Base-by-base conservation (phyloP, 805 yeast species). In the Starmera quercuum region DNA sequence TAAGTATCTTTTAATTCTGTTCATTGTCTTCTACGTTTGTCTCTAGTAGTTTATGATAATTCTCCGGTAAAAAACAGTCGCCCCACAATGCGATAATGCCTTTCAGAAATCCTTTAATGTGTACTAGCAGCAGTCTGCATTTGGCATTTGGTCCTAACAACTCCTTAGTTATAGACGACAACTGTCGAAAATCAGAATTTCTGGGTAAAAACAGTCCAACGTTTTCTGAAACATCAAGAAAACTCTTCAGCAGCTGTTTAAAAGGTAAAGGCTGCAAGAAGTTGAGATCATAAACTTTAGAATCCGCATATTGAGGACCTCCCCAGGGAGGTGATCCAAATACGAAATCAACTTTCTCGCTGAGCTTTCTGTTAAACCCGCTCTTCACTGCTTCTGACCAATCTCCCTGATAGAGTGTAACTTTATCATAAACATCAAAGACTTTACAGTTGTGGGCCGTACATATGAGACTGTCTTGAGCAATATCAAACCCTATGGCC, bases 281-380 rank as follows among this genome's bases (percentile, higher is more conserved):
- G 8, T 52, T 38, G 16, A 79, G 52, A 42, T 78, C 77, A 53
- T 69, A 79, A 3, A 44, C 40, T 0, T 53, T 51, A 4, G 16
- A 5, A n/a, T 55, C 42, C 31, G 59, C 56, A 53, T 83, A 84
- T 2, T 56, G 51, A 0, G 85, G 82, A 0, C 95, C 95, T 22
- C 92, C 94, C 95, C 94, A 84, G 1, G 94, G 94, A 1, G 94
- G 94, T 2, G 90, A 80, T n/a, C 75, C 68, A 57, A 81, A 83
- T 8, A 75, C 64, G 32, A 78, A 62, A 43, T 75, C 82, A 25
- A 72, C 66, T 14, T 41, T 32, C 1, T 33, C 31, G 5, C 37
- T 29, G 3, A 39, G 26, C 1, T 34, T 20, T 11, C 28, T 15
- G 19, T 35, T 34, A 14, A 33, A 35, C 12, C 34, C 31, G 4